These are phyloP conservation scores for Paecilomyces fulvus DNA, from an alignment of 2,329 filamentous ascomycete genomes.

Conservation along the genomic window DNA sequence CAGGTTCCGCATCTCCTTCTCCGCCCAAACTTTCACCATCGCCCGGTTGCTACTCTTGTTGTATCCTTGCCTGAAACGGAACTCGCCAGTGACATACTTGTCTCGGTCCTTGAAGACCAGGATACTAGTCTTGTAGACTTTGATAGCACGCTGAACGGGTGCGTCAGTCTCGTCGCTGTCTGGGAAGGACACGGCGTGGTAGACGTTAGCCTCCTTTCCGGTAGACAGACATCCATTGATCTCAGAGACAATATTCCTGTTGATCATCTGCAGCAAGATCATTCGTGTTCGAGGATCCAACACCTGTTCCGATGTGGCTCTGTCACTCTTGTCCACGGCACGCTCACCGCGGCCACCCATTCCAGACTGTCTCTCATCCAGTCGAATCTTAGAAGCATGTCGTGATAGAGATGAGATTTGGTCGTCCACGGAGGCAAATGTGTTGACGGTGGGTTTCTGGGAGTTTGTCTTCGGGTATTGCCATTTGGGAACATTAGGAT, in stretches of 20 bases:
- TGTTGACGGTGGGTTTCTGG: constrained; percentile 73
- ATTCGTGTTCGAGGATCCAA: constrained; percentile 89
- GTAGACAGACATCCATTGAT: constrained; percentile 94
- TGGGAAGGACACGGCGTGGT: constrained; percentile 67
- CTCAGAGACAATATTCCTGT: constrained; percentile 78
- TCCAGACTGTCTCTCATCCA: constrained; percentile 55
- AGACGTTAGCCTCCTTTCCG: constrained; percentile 97
- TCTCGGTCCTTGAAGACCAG: constrained; percentile 96
- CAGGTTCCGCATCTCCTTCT: constrained; percentile 95
- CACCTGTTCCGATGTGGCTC: constrained; percentile 90
- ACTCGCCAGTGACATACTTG: constrained; percentile 90
- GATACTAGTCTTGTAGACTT: constrained; percentile 98
- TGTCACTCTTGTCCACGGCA: constrained; percentile 69
- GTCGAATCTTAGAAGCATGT: constrained; percentile 76
- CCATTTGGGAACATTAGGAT: constrained; percentile 43
- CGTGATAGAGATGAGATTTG: constrained; percentile 76
- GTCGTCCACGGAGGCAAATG: constrained; percentile 70
- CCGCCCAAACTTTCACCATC: constrained; percentile 98
- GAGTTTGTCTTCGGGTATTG: constrained; percentile 64
- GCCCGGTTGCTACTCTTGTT: constrained; percentile 92
- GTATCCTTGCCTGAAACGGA: constrained; percentile 80
- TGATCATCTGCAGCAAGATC: constrained; percentile 94
- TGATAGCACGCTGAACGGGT: constrained; percentile 74
- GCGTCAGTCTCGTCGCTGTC: constrained; percentile 43
- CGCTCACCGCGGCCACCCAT: constrained; percentile 41